Evolutionary conservation across 768 basidiomycete genomes (phyloP).

Genomic region (Leccinum arenicola): DNA sequence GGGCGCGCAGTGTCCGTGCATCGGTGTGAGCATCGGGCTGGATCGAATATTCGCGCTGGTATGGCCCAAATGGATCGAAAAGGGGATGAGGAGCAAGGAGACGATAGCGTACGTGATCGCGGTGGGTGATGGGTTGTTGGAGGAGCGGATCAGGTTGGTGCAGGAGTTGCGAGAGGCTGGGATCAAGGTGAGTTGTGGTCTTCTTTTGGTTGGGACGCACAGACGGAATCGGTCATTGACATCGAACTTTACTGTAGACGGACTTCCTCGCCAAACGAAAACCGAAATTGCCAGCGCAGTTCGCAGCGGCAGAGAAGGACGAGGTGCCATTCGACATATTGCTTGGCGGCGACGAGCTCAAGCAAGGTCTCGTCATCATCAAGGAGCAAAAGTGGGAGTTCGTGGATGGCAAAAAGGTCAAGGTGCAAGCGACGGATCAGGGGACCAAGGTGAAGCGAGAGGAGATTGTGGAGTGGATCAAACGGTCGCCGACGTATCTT

Average conservation of each 20-base stretch:
- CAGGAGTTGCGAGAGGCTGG: slow-evolving; percentile 81
- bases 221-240: not conserved
- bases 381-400: slow-evolving; percentile 89
- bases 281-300: slow-evolving; percentile 84
- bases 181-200: slow-evolving; percentile 63
- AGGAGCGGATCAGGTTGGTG: slow-evolving; percentile 79
- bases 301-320: slow-evolving; percentile 86
- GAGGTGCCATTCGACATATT: slow-evolving; percentile 93
- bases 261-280: slow-evolving; percentile 93
- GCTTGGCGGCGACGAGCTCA: slow-evolving; percentile 83
- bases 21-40: slow-evolving; percentile 90
- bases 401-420: slow-evolving; percentile 65
- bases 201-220: not conserved
- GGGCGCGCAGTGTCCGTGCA: slow-evolving; percentile 70
- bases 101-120: slow-evolving; percentile 94
- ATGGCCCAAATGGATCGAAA: slow-evolving; percentile 82
- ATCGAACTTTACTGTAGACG: slow-evolving; percentile 45
- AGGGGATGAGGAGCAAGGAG: slow-evolving; percentile 79
- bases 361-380: slow-evolving; percentile 80
- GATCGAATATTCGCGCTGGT: slow-evolving; percentile 91
- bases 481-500: slow-evolving; percentile 34
- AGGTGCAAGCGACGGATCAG: slow-evolving; percentile 57
- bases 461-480: slow-evolving; percentile 64
- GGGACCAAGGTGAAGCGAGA: slow-evolving; percentile 62
- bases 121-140: slow-evolving; percentile 83